phyloP scores from a whole-genome alignment of 2,329 filamentous ascomycete genomes.

The Hypoxylon sp. region DNA sequence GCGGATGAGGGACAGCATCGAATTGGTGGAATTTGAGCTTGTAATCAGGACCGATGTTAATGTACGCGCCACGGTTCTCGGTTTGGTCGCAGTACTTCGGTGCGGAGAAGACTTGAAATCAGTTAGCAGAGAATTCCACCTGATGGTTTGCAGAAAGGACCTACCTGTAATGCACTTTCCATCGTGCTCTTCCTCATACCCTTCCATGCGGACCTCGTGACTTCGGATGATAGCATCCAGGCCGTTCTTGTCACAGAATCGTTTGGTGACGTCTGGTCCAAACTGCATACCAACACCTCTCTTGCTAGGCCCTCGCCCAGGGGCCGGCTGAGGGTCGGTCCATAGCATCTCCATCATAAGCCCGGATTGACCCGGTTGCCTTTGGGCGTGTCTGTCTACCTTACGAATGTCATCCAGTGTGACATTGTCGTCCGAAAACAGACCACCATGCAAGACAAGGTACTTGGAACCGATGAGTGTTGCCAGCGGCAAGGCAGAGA shows the following conservation, averaged over 20 bases:
- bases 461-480: constrained; percentile 93
- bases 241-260: constrained; percentile 96
- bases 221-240: constrained; percentile 95
- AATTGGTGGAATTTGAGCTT: constrained; percentile 95
- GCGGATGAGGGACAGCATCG: constrained; percentile 94
- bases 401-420: constrained; percentile 95
- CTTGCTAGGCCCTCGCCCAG: constrained; percentile 94
- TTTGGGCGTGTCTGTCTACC: constrained; percentile 89
- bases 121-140: constrained; percentile 47
- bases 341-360: constrained; percentile 99
- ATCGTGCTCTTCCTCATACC: constrained; percentile 98
- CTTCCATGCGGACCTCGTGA: constrained; percentile 98
- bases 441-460: constrained; percentile 91
- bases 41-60: constrained; percentile 93
- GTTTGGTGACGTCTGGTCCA: constrained; percentile 94
- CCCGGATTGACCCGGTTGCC: constrained; percentile 92
- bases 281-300: constrained; percentile 97
- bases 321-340: constrained; percentile 92
- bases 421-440: constrained; percentile 95
- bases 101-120: constrained; percentile 85
- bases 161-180: constrained; percentile 93
- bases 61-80: constrained; percentile 98
- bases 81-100: constrained; percentile 98
- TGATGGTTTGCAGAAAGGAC: constrained; percentile 46
- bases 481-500: constrained; percentile 92